Base-by-base conservation (phyloP, 768 basidiomycete genomes). In the Phylloporus sp. region DNA sequence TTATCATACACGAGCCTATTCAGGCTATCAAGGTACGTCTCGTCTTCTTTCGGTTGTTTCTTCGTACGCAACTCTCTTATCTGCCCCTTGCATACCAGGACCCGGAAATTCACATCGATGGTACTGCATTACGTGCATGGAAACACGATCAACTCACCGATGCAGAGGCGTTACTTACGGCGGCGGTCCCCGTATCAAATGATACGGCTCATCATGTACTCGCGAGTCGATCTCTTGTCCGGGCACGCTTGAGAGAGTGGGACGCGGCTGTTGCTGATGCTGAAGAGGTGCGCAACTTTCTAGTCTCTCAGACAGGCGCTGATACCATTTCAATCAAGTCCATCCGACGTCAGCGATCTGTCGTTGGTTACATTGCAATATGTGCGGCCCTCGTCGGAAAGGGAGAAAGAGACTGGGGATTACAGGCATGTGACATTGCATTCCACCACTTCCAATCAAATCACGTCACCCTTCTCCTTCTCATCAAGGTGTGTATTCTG, bases 211-310 rank as follows among this genome's bases (percentile, higher is more conserved):
- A n/a, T 10, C 28, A 29, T 29, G 28, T 29, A 2, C 28, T 53
- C 18, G 47, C 47, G 10, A 24, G 12, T 39, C 43, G 43, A 26
- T 43, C 53, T 2, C 35, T 54, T 12, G 20, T 50, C 2, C 16
- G 43, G n/a, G n/a, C 46, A 11, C 54, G 23, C 24, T 16, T 48
- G n/a, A 15, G 13, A 15, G 12, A 44, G 5, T 55, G 50, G 50
- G 45, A 44, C n/a, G 16, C 23, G 7, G 51, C 51, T 5, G 15
- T 42, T 9, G 6, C 13, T 1, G 41, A 42, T 15, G 41, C 26
- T 10, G 9, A 42, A 11, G 26, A 36, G 41, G 41, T 42, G 26
- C 41, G 32, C 15, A 15, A 3, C 0, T 39, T 12, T 42, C 16
- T 27, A 8, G 9, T n/a, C 26, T 42, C 16, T 4, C 9, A n/a